phyloP scores from a whole-genome alignment of 2,329 filamentous ascomycete species.

The Cladosporium sphaerospermum region DNA sequence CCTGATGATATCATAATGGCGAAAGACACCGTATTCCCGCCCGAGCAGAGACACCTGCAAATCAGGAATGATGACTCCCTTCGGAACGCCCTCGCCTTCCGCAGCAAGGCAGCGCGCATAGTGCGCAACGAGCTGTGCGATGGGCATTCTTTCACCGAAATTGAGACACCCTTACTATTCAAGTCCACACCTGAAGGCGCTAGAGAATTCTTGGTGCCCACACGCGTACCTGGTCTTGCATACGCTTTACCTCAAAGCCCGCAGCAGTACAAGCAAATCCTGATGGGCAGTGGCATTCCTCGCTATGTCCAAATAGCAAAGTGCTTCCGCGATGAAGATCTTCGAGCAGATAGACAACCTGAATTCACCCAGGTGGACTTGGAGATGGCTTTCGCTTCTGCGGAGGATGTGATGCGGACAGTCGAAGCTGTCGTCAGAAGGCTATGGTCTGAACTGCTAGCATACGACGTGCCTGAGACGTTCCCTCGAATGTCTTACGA shows the following conservation, averaged over 20 bases:
- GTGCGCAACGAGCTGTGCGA: slow-evolving; percentile 50
- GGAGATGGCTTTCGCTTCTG: slow-evolving; percentile 81
- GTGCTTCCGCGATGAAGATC: slow-evolving; percentile 93
- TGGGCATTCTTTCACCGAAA: slow-evolving; percentile 60
- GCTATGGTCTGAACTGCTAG: slow-evolving; percentile 49
- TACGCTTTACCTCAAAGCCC: slow-evolving; percentile 95
- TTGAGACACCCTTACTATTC: slow-evolving; percentile 92
- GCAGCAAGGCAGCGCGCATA: slow-evolving; percentile 54
- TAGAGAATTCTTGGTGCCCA: slow-evolving; percentile 89
- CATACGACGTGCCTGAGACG: slow-evolving; percentile 36
- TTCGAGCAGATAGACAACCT: slow-evolving; percentile 85
- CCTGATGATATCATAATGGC: slow-evolving; percentile 71
- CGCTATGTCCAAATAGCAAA: slow-evolving; percentile 89
- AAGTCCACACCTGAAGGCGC: slow-evolving; percentile 97
- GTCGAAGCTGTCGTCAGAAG: slow-evolving; percentile 49
- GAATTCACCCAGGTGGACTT: slow-evolving; percentile 96
- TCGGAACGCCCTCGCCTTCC: slow-evolving; percentile 61
- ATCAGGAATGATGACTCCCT: slow-evolving; percentile 67
- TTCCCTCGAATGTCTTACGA: slow-evolving; percentile 65
- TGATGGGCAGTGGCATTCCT: slow-evolving; percentile 82
- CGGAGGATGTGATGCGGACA: slow-evolving; percentile 60
- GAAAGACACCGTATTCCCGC: slow-evolving; percentile 65
- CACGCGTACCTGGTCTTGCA: slow-evolving; percentile 64
- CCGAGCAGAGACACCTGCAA: slow-evolving; percentile 73
- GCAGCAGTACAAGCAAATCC: slow-evolving; percentile 96